Percentiles rank a stretch among this genome's conserved stretches.
Conservation (phyloP, 768 basidiomycete species). For the Mycena latifolia region DNA sequence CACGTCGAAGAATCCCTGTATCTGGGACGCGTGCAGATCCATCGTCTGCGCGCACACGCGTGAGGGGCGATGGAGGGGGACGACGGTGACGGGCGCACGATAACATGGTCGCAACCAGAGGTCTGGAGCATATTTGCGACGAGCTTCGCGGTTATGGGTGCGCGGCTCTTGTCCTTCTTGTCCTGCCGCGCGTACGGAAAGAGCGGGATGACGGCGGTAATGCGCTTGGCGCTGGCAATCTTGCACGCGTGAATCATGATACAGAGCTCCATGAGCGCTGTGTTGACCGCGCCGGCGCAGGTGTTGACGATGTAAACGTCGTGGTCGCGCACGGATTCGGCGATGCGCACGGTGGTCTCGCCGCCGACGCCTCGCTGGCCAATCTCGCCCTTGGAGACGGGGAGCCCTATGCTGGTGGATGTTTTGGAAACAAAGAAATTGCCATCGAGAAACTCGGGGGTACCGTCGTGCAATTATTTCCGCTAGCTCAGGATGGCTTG, state of each 20-base stretch:
- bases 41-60: constrained; percentile 74
- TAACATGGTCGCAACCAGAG: constrained; percentile 95
- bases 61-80: too few species aligned
- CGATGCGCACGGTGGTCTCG: constrained; percentile 91
- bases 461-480: constrained; percentile 94
- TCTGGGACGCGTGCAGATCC: constrained; percentile 98
- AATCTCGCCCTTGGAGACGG: constrained; percentile 88
- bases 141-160: constrained; percentile 97
- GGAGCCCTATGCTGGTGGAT: constrained; percentile 82
- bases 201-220: constrained; percentile 96
- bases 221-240: constrained; percentile 95
- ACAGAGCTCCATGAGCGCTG: constrained; percentile 96
- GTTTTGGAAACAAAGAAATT: constrained; percentile 39
- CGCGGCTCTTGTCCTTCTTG: constrained; percentile 99
- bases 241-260: constrained; percentile 99
- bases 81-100: constrained; percentile 66
- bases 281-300: constrained; percentile 87
- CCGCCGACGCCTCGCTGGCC: constrained; percentile 86
- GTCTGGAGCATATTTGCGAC: constrained; percentile 97
- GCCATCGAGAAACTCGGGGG: constrained; percentile 30
- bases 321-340: constrained; percentile 76
- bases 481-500: constrained; percentile 95
- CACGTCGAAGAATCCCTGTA: constrained; percentile 99
- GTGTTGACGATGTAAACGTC: constrained; percentile 99
- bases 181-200: constrained; percentile 98